These are phyloP conservation scores for Lasiodiplodia sp. DNA, from an alignment of 2,329 filamentous ascomycete genomes.

Conservation along the genomic window DNA sequence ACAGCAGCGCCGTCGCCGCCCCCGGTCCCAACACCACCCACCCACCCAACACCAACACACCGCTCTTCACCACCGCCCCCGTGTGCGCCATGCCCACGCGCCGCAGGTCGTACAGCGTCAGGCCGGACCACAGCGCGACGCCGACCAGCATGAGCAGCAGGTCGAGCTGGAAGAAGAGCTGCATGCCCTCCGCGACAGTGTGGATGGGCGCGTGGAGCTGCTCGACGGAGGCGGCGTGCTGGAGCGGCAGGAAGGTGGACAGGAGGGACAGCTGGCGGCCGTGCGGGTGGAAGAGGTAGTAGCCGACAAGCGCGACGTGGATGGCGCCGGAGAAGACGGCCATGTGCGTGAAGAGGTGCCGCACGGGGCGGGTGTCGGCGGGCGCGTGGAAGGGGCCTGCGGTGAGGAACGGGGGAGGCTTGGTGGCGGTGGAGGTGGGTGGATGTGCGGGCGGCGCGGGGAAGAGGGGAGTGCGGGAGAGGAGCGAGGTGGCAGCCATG, in stretches of 20 bases:
- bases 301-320: background rate
- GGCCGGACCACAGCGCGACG: background rate
- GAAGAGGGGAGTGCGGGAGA: background rate
- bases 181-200: background rate
- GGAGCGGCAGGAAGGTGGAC: background rate
- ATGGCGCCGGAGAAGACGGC: background rate
- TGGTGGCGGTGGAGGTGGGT: background rate
- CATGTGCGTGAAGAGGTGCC: background rate
- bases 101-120: constrained; percentile 25
- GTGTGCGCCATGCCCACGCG: background rate
- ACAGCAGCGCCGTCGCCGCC: constrained; percentile 8
- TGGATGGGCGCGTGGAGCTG: background rate
- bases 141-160: constrained; percentile 2
- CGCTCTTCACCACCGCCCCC: no score
- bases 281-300: background rate
- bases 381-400: background rate
- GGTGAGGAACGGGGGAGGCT: background rate
- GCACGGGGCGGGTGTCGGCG: background rate
- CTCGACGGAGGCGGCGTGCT: background rate
- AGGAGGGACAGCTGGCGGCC: background rate
- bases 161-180: constrained; percentile 18
- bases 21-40: background rate
- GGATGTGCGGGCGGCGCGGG: background rate
- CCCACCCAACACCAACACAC: background rate
- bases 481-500: background rate